phyloP scores from a whole-genome alignment of 1,284 basidiomycete genomes.

The Ustilago tritici region DNA sequence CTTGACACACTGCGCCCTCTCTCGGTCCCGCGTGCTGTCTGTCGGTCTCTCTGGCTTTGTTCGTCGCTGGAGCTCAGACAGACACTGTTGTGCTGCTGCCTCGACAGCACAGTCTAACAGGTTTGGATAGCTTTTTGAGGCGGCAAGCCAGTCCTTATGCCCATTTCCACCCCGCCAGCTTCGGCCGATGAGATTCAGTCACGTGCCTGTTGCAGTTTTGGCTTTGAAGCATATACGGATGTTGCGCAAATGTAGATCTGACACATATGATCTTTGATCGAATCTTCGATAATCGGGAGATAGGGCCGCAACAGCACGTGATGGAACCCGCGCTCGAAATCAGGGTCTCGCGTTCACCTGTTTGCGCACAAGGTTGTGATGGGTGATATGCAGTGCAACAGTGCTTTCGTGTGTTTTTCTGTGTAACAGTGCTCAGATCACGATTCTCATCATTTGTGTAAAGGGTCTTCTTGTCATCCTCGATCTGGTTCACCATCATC shows the following conservation, averaged over 20 bases:
- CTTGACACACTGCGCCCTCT: conserved; percentile 16
- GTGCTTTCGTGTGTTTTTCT: background rate
- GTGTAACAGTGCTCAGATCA: conserved; percentile 1
- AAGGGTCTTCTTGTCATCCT: background rate
- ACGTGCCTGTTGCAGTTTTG: too few species aligned
- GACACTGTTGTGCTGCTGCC: too few species aligned
- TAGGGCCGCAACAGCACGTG: background rate
- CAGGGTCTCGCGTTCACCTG: conserved; percentile 1
- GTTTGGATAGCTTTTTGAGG: background rate
- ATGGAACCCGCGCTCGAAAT: background rate
- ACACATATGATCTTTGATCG: background rate
- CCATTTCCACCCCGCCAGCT: too few species aligned
- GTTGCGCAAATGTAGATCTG: background rate
- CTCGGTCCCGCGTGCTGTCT: background rate
- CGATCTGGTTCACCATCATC: background rate
- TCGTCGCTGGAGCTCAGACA: background rate
- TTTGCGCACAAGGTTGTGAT: background rate
- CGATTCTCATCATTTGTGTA: background rate
- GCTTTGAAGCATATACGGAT: too few species aligned
- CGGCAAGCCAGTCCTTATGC: too few species aligned
- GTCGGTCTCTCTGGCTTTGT: conserved; percentile 1
- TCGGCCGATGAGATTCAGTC: too few species aligned
- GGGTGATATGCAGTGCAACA: background rate
- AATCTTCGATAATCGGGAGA: background rate
- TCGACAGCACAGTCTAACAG: too few species aligned